Evolutionary conservation across 495 filamentous ascomycete species (phyloP), one percentile per base, ranked within the genome.

Genomic region (Penicillium parvum): DNA sequence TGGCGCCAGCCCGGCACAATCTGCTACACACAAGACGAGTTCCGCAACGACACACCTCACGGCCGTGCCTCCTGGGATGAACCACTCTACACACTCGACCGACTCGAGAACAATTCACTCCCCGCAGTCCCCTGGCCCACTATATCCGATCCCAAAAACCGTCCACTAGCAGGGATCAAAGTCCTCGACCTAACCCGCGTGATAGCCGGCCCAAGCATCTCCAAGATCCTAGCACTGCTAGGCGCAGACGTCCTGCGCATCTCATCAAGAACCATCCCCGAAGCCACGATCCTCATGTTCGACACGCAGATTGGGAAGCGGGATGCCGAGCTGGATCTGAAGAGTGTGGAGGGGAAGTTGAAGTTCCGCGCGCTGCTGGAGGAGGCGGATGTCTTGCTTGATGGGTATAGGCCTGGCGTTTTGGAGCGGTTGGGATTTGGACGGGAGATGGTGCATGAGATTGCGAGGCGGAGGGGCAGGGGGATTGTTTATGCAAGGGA

Each of bases 271-370:
- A 58, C 66, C 14, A 59, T 82, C 17, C 70, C 72, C 7, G 81
- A 84, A 32, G n/a, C 43, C 5, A 57, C 55, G 0, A 45, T 52
- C 10, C 50, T 80, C 32, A 66, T 74, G 30, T 44, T 57, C 15
- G 78, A 81, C 49, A 56, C 78, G 3, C 77, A 72, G 52, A 71
- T 67, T 56, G 79, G 78, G 5, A 81, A 81, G 47, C 72, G 76
- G 64, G 75, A 77, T 40, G 55, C 64, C 7, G 53, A 61, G 22
- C 53, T 80, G 2, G 63, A 80, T 40, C 52, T 80, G n/a, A 68
- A 68, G 34, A 60, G 60, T 5, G 64, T 69, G 19, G 63, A 61
- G 18, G 74, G 68, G 16, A 55, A 65, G 9, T 49, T 60, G 26
- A 60, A 53, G 16, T 50, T 82, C 18, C 53, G 62, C 2, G 37